Evolutionary conservation across 73 alveolate genomes (phyloP).

Genomic region (Paramecium octaurelia): DNA sequence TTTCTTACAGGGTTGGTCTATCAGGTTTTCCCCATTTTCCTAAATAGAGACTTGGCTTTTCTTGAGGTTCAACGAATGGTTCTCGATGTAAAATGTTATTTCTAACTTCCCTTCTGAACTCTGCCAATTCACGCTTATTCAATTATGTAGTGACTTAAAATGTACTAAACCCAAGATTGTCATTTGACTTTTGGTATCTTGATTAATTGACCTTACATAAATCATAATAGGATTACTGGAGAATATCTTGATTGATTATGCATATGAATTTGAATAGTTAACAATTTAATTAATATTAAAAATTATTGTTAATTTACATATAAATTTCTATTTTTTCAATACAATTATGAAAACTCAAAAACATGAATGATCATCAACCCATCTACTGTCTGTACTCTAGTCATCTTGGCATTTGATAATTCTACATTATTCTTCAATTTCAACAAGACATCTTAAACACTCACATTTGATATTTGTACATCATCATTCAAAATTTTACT

Average conservation of each 20-base stretch:
- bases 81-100: neutral
- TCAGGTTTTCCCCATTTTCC: conserved; percentile 2
- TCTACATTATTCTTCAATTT: neutral
- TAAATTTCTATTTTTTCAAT: neutral
- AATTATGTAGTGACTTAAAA: neutral
- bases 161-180: neutral
- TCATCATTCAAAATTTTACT: neutral
- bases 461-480: neutral
- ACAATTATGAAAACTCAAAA: neutral
- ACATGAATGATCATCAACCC: neutral
- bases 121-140: conserved; percentile 4
- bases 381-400: neutral
- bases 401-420: neutral
- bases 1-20: neutral
- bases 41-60: neutral
- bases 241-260: neutral
- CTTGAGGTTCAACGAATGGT: conserved; percentile 3
- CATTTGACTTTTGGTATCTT: neutral
- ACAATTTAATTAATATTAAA: neutral
- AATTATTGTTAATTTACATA: neutral
- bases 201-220: neutral
- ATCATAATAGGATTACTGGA: neutral
- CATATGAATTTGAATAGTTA: neutral
- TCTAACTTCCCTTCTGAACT: conserved; percentile 41
- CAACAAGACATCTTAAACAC: neutral